Percentiles rank a stretch among this genome's conserved stretches.
These are phyloP conservation scores for Tolypocladium endophyticum DNA, from an alignment of 2,329 filamentous ascomycete species.

Conservation along the genomic window DNA sequence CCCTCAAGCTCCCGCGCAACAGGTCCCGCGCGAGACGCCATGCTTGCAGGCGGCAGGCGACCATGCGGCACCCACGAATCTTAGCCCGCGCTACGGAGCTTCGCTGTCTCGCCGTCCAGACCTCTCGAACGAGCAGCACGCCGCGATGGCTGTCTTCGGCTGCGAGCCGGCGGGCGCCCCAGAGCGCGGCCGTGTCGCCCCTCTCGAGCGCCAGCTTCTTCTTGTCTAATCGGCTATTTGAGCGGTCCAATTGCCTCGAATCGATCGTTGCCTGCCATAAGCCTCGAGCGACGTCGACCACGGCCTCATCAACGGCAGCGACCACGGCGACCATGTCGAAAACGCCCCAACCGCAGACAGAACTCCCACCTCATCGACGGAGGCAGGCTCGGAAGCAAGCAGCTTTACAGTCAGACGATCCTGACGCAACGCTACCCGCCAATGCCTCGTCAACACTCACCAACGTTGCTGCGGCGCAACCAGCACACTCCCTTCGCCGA, in stretches of 20 bases:
- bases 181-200: slow-evolving; percentile 9
- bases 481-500: slow-evolving; percentile 46
- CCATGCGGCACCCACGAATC: slow-evolving; percentile 16
- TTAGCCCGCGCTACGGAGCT: slow-evolving; percentile 5
- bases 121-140: slow-evolving; percentile 2
- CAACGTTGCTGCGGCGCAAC: slow-evolving; percentile 37
- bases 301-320: slow-evolving; percentile 6
- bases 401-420: slow-evolving; percentile 1
- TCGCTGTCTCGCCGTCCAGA: background rate
- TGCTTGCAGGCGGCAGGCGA: background rate
- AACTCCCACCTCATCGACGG: slow-evolving; percentile 23
- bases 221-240: slow-evolving; percentile 23
- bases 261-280: slow-evolving; percentile 16
- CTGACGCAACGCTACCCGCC: slow-evolving; percentile 27
- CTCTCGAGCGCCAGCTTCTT: slow-evolving; percentile 17
- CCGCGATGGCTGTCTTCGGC: slow-evolving; percentile 20
- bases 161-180: slow-evolving; percentile 12
- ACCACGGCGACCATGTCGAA: slow-evolving; percentile 8
- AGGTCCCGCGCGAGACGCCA: background rate
- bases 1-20: background rate
- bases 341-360: slow-evolving; percentile 9
- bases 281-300: slow-evolving; percentile 14
- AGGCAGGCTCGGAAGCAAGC: slow-evolving; percentile 20
- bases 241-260: slow-evolving; percentile 26
- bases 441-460: slow-evolving; percentile 47